Base-by-base conservation (phyloP, 2,329 filamentous ascomycete species). In the Orbilia quercus region DNA sequence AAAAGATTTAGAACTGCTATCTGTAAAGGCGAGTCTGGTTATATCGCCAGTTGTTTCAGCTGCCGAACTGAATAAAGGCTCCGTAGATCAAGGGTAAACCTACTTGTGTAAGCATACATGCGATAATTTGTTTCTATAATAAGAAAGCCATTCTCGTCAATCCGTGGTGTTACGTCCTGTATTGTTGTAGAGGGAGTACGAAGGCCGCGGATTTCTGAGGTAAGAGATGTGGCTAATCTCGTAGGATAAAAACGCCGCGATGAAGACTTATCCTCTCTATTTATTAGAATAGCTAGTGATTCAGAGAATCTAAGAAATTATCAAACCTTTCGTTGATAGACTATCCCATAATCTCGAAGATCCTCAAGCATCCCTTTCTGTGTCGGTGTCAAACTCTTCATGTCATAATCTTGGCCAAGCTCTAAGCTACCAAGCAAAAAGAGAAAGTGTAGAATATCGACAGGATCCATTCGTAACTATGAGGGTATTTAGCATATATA, bases 121-220 rank as follows among this genome's bases (percentile, higher is more conserved):
- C 95, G 91, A 83, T 97, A 98, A 82, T 99, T 99, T 7, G 95
- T 99, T 83, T 99, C 95, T 76, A 99, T 87, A 78, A 99, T 93
- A 79, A 99, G 92, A 82, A 92, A 95, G 75, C 93, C 93, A 78
- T 89, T 88, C 75, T 84, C 81, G 16, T 85, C 78, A 16, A 78
- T 79, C 0, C 81, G 77, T 76, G 77, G 76, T 50, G 88, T 85
- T 6, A 89, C 89, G 44, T 89, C 89, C 28, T 88, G 84, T 76
- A 93, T 87, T 7, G 88, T 88, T 11, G 89, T 86, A 76, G 86
- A 86, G 55, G 89, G 87, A 81, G 87, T 89, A 62, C 90, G 89
- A 7, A 96, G 84, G 12, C 89, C 87, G 34, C 88, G 85, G 25
- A 84, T 87, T 59, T 89, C 90, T 79, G 82, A 90, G 7, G 94